A percentile compares a stretch with the other conserved stretches of the same genome.
Evolutionary conservation across 176 grass and related monocot genomes (phyloP).

Genomic region (Lolium multiflorum): DNA sequence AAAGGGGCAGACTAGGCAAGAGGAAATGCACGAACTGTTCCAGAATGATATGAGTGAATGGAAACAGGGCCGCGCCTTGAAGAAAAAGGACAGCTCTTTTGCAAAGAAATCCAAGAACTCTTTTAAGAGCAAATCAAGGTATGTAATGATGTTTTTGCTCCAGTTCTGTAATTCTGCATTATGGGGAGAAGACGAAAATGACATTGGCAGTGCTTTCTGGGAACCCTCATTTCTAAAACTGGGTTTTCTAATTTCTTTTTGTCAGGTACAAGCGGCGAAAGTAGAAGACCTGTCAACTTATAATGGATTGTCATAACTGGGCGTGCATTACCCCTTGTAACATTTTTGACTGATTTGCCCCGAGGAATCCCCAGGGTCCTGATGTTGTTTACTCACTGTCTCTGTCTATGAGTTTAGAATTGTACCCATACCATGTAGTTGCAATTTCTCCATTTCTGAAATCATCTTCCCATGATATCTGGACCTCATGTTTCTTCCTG

Average conservation of each 20-base stretch:
- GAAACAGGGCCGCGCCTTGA: slow-evolving; percentile 65
- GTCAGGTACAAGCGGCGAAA: slow-evolving; percentile 60
- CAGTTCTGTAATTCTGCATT: neutral
- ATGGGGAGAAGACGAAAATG: neutral
- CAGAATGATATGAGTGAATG: slow-evolving; percentile 91
- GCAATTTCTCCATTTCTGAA: neutral
- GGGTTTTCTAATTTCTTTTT: neutral
- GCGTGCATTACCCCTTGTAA: neutral
- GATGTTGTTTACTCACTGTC: neutral
- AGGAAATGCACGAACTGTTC: slow-evolving; percentile 91
- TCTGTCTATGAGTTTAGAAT: slow-evolving; percentile 5
- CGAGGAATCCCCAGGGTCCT: neutral
- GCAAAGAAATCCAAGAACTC: slow-evolving; percentile 73
- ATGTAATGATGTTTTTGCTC: slow-evolving; percentile 33
- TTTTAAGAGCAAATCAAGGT: slow-evolving; percentile 99
- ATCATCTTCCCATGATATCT: neutral
- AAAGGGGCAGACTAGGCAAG: slow-evolving; percentile 61
- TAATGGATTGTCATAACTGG: neutral
- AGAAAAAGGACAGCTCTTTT: slow-evolving; percentile 52
- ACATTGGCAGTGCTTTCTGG: neutral
- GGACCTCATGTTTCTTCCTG: too few species aligned
- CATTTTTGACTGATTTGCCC: slow-evolving; percentile 29
- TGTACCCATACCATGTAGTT: slow-evolving; percentile 15
- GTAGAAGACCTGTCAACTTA: slow-evolving; percentile 36
- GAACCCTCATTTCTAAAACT: neutral